Percentiles rank a stretch among this genome's conserved stretches.
These are phyloP conservation scores for Cryphonectria japonica DNA, from an alignment of 2,329 filamentous ascomycete species.

Conservation along the genomic window DNA sequence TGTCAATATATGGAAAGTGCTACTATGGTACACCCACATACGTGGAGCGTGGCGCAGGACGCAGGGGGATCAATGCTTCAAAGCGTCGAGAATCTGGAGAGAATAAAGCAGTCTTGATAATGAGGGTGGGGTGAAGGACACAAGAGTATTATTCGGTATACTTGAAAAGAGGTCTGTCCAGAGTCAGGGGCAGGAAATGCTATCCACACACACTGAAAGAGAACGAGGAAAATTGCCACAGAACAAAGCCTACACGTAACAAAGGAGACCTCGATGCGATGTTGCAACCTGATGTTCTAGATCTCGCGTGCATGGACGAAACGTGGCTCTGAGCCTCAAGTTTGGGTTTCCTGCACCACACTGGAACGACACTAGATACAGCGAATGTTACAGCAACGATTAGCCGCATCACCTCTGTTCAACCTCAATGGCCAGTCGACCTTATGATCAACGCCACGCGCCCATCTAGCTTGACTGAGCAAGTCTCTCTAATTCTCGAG, in stretches of 20 bases:
- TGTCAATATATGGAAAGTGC: constrained; percentile 5
- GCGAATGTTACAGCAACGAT: not conserved
- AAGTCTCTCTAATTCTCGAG: not conserved
- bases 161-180: not conserved
- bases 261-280: not conserved
- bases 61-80: constrained; percentile 1
- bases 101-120: not conserved
- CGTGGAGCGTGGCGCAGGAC: not conserved
- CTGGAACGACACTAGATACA: not conserved
- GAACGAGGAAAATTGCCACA: not conserved
- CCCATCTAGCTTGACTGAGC: too few relatives aligned
- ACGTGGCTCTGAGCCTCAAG: constrained; percentile 8
- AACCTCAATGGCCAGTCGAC: not conserved
- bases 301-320: constrained; percentile 4
- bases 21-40: not conserved
- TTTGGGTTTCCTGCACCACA: not conserved
- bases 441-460: not conserved
- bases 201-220: not conserved
- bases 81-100: constrained; percentile 1
- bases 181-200: not conserved
- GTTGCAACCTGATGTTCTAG: not conserved
- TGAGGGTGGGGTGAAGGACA: too few relatives aligned
- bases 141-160: too few relatives aligned
- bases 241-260: not conserved
- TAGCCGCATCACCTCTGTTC: not conserved